These are phyloP conservation scores for Podila minutissima DNA, from an alignment of 192 early-diverging fungal species.

Conservation along the genomic window DNA sequence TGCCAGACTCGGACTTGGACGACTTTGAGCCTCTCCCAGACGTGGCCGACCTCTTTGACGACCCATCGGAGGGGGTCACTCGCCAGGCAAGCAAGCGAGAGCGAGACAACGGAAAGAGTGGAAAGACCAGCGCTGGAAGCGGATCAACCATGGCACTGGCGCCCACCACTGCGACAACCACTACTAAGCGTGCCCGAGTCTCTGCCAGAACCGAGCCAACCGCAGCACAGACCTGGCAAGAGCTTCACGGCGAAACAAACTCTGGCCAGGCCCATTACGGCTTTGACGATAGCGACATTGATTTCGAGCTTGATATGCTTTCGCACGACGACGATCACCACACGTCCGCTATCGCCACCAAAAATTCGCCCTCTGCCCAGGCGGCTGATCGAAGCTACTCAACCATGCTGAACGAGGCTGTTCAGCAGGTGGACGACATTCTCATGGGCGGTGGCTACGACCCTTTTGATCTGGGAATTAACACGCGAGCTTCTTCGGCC, in stretches of 20 bases:
- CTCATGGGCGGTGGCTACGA: background rate
- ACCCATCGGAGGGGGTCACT: background rate
- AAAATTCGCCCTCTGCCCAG: background rate
- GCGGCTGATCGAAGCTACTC: background rate
- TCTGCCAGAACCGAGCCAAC: background rate
- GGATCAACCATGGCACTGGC: too few species aligned
- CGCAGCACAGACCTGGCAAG: background rate
- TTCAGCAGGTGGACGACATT: background rate
- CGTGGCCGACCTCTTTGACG: constrained; percentile 1
- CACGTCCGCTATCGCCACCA: background rate
- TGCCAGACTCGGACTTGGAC: background rate
- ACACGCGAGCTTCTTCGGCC: too few species aligned
- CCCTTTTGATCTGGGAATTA: too few species aligned
- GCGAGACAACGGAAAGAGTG: background rate
- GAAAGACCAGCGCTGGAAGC: background rate
- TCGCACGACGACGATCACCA: background rate
- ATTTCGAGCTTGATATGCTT: too few species aligned
- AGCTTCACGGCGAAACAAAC: background rate
- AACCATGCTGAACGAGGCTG: background rate
- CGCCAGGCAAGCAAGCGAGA: background rate
- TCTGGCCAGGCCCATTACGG: background rate
- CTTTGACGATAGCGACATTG: background rate
- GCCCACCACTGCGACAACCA: background rate
- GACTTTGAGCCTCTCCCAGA: constrained; percentile 9
- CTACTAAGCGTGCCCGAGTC: background rate